Percentiles rank a stretch among this genome's conserved stretches.
phyloP scores from a whole-genome alignment of 2,329 filamentous ascomycete species.

The Penicillium sp. region DNA sequence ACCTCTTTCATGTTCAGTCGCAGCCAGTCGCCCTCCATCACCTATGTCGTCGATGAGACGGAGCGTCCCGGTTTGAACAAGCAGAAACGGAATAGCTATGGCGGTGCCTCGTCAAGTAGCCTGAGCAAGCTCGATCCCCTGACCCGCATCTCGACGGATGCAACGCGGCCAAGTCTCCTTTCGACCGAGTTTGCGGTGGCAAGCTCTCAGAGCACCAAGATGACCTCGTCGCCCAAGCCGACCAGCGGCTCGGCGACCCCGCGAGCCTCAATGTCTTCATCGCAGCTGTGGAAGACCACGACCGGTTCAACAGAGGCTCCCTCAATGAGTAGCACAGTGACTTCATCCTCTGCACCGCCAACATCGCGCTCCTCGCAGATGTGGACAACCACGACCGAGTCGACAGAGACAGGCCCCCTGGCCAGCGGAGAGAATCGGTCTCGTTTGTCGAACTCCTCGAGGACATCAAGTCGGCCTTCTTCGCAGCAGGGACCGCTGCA shows the following conservation, averaged over 20 bases:
- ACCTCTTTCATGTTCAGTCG: constrained; percentile 35
- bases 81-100: constrained; percentile 7
- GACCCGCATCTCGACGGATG: constrained; percentile 10
- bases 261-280: constrained; percentile 3
- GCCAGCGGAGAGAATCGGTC: constrained; percentile 1
- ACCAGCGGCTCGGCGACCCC: background rate
- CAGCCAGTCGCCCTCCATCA: constrained; percentile 28
- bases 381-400: constrained; percentile 12
- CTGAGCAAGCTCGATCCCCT: constrained; percentile 9
- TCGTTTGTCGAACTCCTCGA: constrained; percentile 8
- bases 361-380: constrained; percentile 16
- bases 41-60: constrained; percentile 19
- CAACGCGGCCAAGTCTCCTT: constrained; percentile 3
- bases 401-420: constrained; percentile 4
- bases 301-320: background rate
- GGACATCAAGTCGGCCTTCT: constrained; percentile 11
- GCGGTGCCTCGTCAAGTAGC: constrained; percentile 2
- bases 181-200: constrained; percentile 4
- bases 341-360: background rate
- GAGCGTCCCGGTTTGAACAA: constrained; percentile 1
- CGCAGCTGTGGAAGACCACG: background rate
- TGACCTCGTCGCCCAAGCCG: background rate
- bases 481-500: background rate
- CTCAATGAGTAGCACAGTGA: background rate
- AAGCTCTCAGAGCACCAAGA: background rate